Base-by-base conservation (phyloP, 2,329 filamentous ascomycete genomes). In the Fusarium cyanostomum region DNA sequence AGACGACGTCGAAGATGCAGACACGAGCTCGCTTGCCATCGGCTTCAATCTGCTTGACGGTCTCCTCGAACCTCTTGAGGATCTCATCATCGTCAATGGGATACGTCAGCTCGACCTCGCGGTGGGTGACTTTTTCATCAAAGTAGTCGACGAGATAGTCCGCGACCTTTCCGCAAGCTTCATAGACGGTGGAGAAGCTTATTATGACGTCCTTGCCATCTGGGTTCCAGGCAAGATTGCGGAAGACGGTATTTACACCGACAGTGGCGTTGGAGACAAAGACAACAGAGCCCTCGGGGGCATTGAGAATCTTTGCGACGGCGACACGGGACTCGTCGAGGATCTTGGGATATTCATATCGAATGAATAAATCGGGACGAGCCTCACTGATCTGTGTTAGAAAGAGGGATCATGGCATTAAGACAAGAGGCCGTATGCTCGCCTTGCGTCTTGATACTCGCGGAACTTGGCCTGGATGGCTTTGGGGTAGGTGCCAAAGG, bases 201-300 rank as follows among this genome's bases (percentile, higher is more conserved):
- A 96, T 70, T 62, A 96, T 90, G 61, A 90, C 87, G 72, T 97
- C 94, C 21, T 86, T 85, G 59, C 93, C 90, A 59, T 89, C 89
- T 0, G 80, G 74, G 33, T 85, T 74, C 82, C 89, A 96, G 2
- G 73, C 71, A 3, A 97, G 75, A 72, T 90, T 94, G 37, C 89
- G 86, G n/a, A 97, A 83, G 6, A 96, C 86, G 0, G 88, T 91
- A 77, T 95, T 94, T 42, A 93, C 77, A 21, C 86, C 92, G 0
- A 85, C 89, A 0, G 92, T 96, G 11, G 93, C 92, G 73, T 97
- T 97, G 55, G 85, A 80, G 1, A 96, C 87, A 64, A 96, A 89
- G 1, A 96, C 92, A 34, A 91, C 79, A 9, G 88, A 87, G 9
- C 89, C 82, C 1, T 80, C 72, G 0, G 89, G 87, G 0, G 85